Evolutionary conservation across 192 early-diverging fungal species (phyloP), one percentile per base, ranked within the genome.

Genomic region (Backusella mclennaniae): DNA sequence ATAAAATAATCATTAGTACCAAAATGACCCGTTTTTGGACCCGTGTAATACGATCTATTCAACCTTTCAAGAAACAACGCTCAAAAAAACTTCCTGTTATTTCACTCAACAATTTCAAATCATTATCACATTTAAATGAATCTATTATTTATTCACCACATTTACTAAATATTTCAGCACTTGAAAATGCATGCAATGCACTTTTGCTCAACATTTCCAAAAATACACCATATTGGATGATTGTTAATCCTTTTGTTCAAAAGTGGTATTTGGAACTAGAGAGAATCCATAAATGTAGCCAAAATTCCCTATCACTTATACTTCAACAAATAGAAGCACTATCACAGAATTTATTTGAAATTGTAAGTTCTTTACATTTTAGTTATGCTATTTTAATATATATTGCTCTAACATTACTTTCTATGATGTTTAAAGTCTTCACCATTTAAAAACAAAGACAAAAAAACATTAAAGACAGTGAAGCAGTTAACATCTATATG

Each of bases 221-320:
- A 11, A 69, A 69, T 14, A 63, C 56, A 11, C 38, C 38, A n/a
- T 69, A 69, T 39, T 69, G 68, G 68, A 69, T 41, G 38, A 39
- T 38, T 41, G 38, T 69, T 21, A 38, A 69, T 69, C 68, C 68
- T 23, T 69, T 69, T 69, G 38, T 69, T 38, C 68, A 69, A 23
- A 38, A 21, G 4, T 69, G 68, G 68, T 69, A 69, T 21, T 38
- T 41, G 11, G 68, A 69, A 23, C 38, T 69, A 69, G 68, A 69
- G 7, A 36, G 68, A 35, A 38, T 69, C 9, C 38, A 38, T 38
- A 35, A 41, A 23, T 38, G 38, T 38, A 69, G 68, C n/a, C 68
- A 69, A 69, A 23, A 21, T 12, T 21, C 68, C 21, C 7, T 69
- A 14, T 38, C 9, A n/a, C 8, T 69, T 23, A 23, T 69, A 38